Base-by-base conservation (phyloP, 108 stramenopile genomes). In the Cylindrotheca closterium region DNA sequence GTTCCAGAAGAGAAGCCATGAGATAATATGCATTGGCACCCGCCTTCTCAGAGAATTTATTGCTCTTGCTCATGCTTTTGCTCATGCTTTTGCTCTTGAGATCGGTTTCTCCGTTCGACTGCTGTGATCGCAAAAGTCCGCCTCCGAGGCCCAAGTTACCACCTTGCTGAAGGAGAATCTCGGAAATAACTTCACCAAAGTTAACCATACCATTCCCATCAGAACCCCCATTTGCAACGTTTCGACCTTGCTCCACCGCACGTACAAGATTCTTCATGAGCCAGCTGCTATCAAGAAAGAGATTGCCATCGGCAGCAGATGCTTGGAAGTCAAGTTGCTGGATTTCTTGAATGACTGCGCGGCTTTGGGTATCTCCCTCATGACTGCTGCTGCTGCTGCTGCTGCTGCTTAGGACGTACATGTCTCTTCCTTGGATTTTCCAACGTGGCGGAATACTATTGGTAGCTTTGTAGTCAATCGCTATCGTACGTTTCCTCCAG, bases 21-120 rank as follows among this genome's bases (percentile, higher is more conserved):
- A 85, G 76, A 42, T 77, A 78, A 56, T 85, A 91, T 19, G 75
- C 66, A 15, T 75, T 71, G 25, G 69, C 68, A 10, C 86, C 89
- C 8, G 84, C 82, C 33, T 42, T n/a, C 51, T 91, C 75, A 26
- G 70, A 68, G 29, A 63, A 37, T 58, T 54, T 60, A 18, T 25
- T 18, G 17, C 19, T 52, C 34, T 58, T 42, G 55, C n/a, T n/a
- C n/a, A n/a, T n/a, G n/a, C n/a, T n/a, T n/a, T n/a, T n/a, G n/a
- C n/a, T n/a, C n/a, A n/a, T 59, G 19, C 17, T 8, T 34, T 59
- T 12, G 51, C n/a, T 22, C 17, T 22, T 12, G 51, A 18, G n/a
- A n/a, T n/a, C n/a, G n/a, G n/a, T n/a, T n/a, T n/a, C n/a, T n/a
- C n/a, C n/a, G n/a, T n/a, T n/a, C n/a, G n/a, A n/a, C n/a, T n/a